Percentiles rank a stretch among this genome's conserved stretches.
Conservation (phyloP, 2,329 filamentous ascomycete genomes). For the Talaromyces sp. region DNA sequence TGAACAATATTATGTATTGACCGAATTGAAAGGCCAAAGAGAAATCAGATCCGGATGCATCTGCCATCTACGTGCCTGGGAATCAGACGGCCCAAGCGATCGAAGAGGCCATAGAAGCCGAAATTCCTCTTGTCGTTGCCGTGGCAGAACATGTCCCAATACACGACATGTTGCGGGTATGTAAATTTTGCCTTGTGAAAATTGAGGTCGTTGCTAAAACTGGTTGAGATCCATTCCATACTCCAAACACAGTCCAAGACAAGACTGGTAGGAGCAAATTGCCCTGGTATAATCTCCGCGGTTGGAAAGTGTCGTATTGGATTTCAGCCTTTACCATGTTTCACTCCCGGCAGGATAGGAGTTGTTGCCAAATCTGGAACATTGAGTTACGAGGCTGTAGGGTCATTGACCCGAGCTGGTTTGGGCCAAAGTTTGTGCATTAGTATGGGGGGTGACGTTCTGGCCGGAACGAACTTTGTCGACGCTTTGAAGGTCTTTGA, state of each 20-base stretch:
- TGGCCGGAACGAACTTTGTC: conserved; percentile 69
- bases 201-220: neutral
- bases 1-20: neutral
- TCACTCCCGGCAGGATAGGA: conserved; percentile 64
- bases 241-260: conserved; percentile 68
- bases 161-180: conserved; percentile 69
- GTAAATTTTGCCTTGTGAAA: conserved; percentile 20
- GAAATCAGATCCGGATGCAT: conserved; percentile 68
- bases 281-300: conserved; percentile 73
- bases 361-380: conserved; percentile 80
- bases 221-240: conserved; percentile 61
- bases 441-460: conserved; percentile 71
- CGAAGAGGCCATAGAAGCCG: conserved; percentile 73
- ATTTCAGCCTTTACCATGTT: conserved; percentile 72
- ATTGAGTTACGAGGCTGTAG: conserved; percentile 74
- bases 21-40: conserved; percentile 57
- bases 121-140: conserved; percentile 72
- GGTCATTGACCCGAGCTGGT: conserved; percentile 67
- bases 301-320: conserved; percentile 67
- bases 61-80: conserved; percentile 76
- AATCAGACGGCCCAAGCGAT: conserved; percentile 68
- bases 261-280: conserved; percentile 74
- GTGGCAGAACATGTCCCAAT: conserved; percentile 77
- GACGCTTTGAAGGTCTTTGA: conserved; percentile 66
- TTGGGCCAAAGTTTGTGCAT: conserved; percentile 74